phyloP scores from a whole-genome alignment of 1,284 basidiomycete species.

The Marasmius sp. region DNA sequence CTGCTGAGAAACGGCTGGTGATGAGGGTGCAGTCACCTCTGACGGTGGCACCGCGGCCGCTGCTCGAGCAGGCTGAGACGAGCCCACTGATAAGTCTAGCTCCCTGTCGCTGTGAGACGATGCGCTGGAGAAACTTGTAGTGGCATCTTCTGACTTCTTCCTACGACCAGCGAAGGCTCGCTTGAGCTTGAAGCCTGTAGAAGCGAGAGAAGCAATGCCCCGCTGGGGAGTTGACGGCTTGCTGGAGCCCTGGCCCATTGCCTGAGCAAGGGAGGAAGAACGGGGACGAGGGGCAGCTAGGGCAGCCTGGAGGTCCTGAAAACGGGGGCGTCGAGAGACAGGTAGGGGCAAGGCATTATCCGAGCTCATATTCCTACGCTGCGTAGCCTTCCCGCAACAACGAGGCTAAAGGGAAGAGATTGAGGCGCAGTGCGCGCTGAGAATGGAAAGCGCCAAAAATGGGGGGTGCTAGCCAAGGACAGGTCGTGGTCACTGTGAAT shows the following conservation, averaged over 20 bases:
- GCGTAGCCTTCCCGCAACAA: not conserved
- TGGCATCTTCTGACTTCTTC: conserved; percentile 60
- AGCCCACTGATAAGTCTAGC: conserved; percentile 17
- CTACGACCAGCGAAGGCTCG: conserved; percentile 62
- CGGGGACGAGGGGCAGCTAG: conserved; percentile 35
- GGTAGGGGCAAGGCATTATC: conserved; percentile 36
- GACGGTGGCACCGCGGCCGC: conserved; percentile 9
- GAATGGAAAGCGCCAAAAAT: no score
- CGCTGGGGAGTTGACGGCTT: conserved; percentile 14
- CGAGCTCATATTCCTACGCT: conserved; percentile 18
- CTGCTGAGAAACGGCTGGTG: conserved; percentile 14
- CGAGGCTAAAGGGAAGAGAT: not conserved
- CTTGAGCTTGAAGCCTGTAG: conserved; percentile 54
- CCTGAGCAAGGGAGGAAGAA: conserved; percentile 30
- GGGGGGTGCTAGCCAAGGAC: no score
- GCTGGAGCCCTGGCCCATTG: conserved; percentile 43
- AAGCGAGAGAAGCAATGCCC: conserved; percentile 27
- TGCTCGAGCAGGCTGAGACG: conserved; percentile 13
- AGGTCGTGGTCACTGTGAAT: no score
- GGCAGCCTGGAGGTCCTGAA: conserved; percentile 15
- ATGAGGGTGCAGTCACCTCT: conserved; percentile 24
- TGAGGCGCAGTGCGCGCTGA: not conserved
- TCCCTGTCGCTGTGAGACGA: conserved; percentile 29
- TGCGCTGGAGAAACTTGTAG: conserved; percentile 21
- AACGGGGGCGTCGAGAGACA: conserved; percentile 8